A percentile compares a stretch with the other conserved stretches of the same genome.
Conservation (phyloP, 345 rosid genomes). For the Durio zibethinus region DNA sequence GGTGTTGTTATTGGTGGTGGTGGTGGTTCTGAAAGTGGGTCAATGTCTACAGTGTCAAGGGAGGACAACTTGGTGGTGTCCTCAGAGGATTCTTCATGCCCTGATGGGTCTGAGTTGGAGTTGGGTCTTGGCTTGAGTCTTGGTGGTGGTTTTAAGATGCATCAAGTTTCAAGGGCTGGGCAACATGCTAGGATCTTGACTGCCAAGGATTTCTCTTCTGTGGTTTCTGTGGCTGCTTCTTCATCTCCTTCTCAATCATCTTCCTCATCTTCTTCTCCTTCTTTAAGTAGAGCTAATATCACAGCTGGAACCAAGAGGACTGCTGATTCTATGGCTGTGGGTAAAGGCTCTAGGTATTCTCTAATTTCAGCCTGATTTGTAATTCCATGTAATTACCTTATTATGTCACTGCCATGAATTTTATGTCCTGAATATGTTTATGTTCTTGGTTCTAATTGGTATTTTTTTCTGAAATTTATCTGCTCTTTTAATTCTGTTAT, state of each 20-base stretch:
- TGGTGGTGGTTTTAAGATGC: conserved; percentile 32
- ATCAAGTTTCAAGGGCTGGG: conserved; percentile 26
- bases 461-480: not conserved
- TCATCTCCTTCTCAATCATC: conserved; percentile 16
- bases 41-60: conserved; percentile 54
- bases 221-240: conserved; percentile 24
- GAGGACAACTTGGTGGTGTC: conserved; percentile 54
- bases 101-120: conserved; percentile 55
- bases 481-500: not conserved
- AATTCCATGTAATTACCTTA: not conserved
- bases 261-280: conserved; percentile 49
- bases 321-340: conserved; percentile 58
- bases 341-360: conserved; percentile 49
- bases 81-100: conserved; percentile 74
- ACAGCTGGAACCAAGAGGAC: conserved; percentile 59
- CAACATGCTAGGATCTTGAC: conserved; percentile 47
- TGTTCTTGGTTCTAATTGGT: not conserved
- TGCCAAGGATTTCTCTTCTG: conserved; percentile 50
- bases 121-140: conserved; percentile 65
- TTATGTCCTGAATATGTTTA: not conserved
- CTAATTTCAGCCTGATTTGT: not conserved
- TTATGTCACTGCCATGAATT: not conserved
- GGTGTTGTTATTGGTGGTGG: not conserved
- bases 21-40: conserved; percentile 31
- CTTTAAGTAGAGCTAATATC: conserved; percentile 45